phyloP scores from a whole-genome alignment of 2,329 filamentous ascomycete genomes.

The Rhynchosporium secalis region DNA sequence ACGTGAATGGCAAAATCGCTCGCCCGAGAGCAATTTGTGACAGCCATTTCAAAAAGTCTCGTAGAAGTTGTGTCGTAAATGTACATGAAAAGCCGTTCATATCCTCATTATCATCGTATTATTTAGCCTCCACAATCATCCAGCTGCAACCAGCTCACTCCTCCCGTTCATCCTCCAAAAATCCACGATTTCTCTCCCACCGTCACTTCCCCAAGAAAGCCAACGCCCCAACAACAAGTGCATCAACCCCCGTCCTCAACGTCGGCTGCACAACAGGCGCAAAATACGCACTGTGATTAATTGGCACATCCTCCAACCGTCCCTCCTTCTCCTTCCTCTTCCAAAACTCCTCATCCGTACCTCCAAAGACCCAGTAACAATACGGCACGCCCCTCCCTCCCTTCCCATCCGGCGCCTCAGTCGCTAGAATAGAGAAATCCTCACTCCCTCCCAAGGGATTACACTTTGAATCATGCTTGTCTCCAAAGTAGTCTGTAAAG shows the following conservation, averaged over 20 bases:
- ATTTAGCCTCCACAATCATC: too few species aligned
- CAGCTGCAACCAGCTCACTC: too few species aligned
- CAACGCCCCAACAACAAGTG: conserved; percentile 52
- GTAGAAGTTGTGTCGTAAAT: too few species aligned
- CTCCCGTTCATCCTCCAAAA: too few species aligned
- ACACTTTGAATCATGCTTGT: conserved; percentile 24
- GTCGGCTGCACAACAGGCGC: conserved; percentile 60
- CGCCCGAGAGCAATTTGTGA: too few species aligned
- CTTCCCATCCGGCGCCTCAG: conserved; percentile 34
- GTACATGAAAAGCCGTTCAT: too few species aligned
- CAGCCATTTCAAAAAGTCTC: too few species aligned
- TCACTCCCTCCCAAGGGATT: conserved; percentile 28
- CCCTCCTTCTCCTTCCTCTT: conserved; percentile 22
- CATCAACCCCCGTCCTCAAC: conserved; percentile 52
- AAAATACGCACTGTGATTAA: conserved; percentile 61
- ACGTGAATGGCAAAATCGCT: too few species aligned
- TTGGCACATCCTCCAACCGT: conserved; percentile 41
- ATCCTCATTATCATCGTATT: too few species aligned
- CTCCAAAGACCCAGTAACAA: conserved; percentile 44
- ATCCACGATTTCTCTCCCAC: too few species aligned
- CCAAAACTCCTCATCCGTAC: conserved; percentile 42
- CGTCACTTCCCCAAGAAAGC: conserved; percentile 41
- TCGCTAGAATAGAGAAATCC: conserved; percentile 50
- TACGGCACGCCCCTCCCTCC: conserved; percentile 34
- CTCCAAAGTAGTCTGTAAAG: conserved; percentile 31